Base-by-base conservation (phyloP, 2,329 filamentous ascomycete species). In the Cercospora sesami region DNA sequence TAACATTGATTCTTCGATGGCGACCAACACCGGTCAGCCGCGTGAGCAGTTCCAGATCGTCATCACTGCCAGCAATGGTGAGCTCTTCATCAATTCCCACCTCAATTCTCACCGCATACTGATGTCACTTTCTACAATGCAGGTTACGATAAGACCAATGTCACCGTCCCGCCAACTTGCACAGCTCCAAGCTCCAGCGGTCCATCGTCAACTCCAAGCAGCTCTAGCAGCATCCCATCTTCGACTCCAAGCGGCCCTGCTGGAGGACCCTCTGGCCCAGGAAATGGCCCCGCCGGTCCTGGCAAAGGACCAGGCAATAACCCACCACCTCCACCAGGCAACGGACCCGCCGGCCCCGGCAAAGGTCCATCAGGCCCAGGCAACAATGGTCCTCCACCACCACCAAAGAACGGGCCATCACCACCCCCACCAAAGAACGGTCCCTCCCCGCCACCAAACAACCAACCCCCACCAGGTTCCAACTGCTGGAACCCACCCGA, bases 1-100 rank as follows among this genome's bases (percentile, higher is more conserved):
- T 45, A 71, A 69, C 21, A 73, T 79, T 60, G 70, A 73, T 18
- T 67, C 74, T n/a, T 65, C 66, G 2, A 51, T 69, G 21, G 73
- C 73, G 5, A 75, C 71, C 62, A 76, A 76, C 71, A 64, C 45
- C 5, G 74, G 73, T 23, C 55, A 71, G 51, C 68, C 36, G 14
- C 70, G 70, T 16, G 68, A 72, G 65, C 65, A 76, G 14, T 76
- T 75, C 66, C 64, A 76, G 60, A 66, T 74, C 26, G 73, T 76
- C 48, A 72, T 76, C 60, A 73, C 72, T 28, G 74, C 68, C 5
- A 73, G 70, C 59, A 68, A 77, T 21, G 75, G 74, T 58, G 30
- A 33, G 53, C 8, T 30, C 21, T 9, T 30, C 12, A 5, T n/a
- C 14, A 74, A 73, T 51, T 30, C 51, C 28, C 5, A 26, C 3